These are phyloP conservation scores for Neurospora pannonica DNA, from an alignment of 495 filamentous ascomycete genomes.

Conservation along the genomic window DNA sequence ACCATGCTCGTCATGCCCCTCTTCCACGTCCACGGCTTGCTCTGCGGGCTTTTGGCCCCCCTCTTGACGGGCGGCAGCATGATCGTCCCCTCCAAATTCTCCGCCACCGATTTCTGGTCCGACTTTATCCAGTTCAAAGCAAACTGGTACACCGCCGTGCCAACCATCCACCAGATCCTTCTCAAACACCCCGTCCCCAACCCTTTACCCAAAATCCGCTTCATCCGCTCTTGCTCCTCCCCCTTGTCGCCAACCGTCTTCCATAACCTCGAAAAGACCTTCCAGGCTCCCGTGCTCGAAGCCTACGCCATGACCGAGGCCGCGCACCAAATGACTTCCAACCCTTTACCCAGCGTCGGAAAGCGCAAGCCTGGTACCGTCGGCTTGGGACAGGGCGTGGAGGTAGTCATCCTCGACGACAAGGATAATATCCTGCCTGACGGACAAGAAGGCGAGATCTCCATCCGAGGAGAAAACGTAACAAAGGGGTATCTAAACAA, in stretches of 20 bases:
- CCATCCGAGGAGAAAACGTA: slow-evolving; percentile 68
- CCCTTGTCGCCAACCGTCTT: slow-evolving; percentile 70
- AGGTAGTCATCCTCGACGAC: slow-evolving; percentile 64
- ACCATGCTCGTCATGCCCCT: slow-evolving; percentile 87
- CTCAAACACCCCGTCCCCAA: slow-evolving; percentile 57
- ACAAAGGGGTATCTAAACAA: slow-evolving; percentile 80
- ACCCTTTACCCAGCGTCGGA: slow-evolving; percentile 58
- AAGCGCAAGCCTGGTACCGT: slow-evolving; percentile 71
- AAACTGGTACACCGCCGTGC: slow-evolving; percentile 84
- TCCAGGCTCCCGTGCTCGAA: slow-evolving; percentile 72
- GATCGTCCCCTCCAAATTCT: slow-evolving; percentile 65
- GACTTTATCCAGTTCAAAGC: slow-evolving; percentile 61
- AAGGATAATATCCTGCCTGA: slow-evolving; percentile 51
- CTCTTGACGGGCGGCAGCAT: slow-evolving; percentile 63
- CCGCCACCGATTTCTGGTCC: slow-evolving; percentile 72
- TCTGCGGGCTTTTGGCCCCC: slow-evolving; percentile 69
- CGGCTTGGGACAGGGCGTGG: slow-evolving; percentile 70
- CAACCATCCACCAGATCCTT: slow-evolving; percentile 82
- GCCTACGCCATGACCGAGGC: slow-evolving; percentile 91
- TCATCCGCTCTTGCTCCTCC: slow-evolving; percentile 80
- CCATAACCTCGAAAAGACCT: slow-evolving; percentile 59
- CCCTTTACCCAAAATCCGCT: slow-evolving; percentile 62
- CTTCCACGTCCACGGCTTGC: slow-evolving; percentile 79
- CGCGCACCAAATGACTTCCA: slow-evolving; percentile 82
- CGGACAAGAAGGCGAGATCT: slow-evolving; percentile 67